These are phyloP conservation scores for Craterostigma plantagineum DNA, from an alignment of 257 asterid genomes.

Conservation along the genomic window DNA sequence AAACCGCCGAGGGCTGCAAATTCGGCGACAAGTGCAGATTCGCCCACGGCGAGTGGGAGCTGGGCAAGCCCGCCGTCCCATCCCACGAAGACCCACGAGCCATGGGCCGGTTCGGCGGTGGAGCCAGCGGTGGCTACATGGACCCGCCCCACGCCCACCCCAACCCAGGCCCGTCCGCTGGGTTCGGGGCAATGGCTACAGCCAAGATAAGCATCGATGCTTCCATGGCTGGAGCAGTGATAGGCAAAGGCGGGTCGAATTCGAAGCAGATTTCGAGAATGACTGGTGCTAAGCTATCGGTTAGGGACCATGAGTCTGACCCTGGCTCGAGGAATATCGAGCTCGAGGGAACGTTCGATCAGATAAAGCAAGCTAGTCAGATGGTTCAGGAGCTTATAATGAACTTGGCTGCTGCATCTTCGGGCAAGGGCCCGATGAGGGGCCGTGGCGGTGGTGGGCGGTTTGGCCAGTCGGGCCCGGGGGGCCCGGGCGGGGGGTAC, in stretches of 20 bases:
- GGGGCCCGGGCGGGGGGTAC: no score
- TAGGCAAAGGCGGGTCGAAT: constrained; percentile 37
- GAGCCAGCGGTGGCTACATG: background rate
- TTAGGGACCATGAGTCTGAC: constrained; percentile 27
- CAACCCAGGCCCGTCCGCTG: constrained; percentile 3
- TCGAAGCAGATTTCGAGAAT: constrained; percentile 31
- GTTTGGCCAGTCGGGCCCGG: no score
- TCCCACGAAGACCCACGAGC: background rate
- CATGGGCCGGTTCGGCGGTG: background rate
- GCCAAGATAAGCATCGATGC: constrained; percentile 41
- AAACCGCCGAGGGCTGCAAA: constrained; percentile 41
- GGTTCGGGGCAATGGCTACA: constrained; percentile 38
- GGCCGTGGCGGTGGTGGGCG: constrained; percentile 10
- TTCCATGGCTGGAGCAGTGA: constrained; percentile 32
- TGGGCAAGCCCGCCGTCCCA: constrained; percentile 15
- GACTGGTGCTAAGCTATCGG: constrained; percentile 32
- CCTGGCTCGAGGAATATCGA: constrained; percentile 30
- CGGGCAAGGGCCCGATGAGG: no score
- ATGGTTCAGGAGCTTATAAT: constrained; percentile 29
- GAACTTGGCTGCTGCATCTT: constrained; percentile 5
- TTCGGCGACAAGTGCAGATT: constrained; percentile 36
- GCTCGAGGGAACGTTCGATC: constrained; percentile 46
- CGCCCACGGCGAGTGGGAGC: constrained; percentile 38
- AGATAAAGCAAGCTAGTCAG: constrained; percentile 32
- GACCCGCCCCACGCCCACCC: background rate